A percentile compares a stretch with the other conserved stretches of the same genome.
phyloP scores from a whole-genome alignment of 2,329 filamentous ascomycete species.

The Ceratocystis huliohia region DNA sequence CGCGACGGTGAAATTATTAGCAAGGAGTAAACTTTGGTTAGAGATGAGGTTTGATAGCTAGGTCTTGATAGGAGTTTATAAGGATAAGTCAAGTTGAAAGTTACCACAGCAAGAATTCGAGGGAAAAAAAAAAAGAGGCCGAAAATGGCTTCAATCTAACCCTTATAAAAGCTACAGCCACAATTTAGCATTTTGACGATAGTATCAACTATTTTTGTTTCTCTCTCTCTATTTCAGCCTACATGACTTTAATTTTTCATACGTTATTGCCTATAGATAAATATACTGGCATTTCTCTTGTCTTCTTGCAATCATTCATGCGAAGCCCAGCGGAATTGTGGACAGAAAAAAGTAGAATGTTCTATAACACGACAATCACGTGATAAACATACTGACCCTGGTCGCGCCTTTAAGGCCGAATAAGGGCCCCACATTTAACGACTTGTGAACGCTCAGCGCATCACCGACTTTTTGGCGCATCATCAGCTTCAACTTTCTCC shows the following conservation, averaged over 20 bases:
- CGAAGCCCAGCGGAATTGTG: too few relatives aligned
- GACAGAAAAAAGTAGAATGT: too few relatives aligned
- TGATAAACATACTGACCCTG: not conserved
- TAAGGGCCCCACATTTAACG: not conserved
- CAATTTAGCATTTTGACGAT: too few relatives aligned
- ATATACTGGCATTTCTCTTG: too few relatives aligned
- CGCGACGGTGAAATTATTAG: not conserved
- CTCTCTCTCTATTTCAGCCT: too few relatives aligned
- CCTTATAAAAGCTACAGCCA: too few relatives aligned
- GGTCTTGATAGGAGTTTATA: not conserved
- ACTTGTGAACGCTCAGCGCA: not conserved
- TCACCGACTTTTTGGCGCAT: not conserved
- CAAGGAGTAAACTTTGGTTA: not conserved
- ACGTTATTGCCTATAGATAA: too few relatives aligned
- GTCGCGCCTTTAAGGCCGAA: not conserved
- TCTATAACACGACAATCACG: not conserved
- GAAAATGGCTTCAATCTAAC: not conserved
- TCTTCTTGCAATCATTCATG: too few relatives aligned
- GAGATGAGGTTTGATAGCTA: not conserved
- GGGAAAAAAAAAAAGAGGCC: not conserved
- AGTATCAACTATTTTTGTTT: too few relatives aligned
- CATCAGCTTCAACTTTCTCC: not conserved
- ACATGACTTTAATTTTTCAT: too few relatives aligned
- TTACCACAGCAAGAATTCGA: conserved; percentile 3
- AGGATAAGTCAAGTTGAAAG: not conserved